Base-by-base conservation (phyloP, 352 stramenopile genomes). In the Phytophthora crassamura region DNA sequence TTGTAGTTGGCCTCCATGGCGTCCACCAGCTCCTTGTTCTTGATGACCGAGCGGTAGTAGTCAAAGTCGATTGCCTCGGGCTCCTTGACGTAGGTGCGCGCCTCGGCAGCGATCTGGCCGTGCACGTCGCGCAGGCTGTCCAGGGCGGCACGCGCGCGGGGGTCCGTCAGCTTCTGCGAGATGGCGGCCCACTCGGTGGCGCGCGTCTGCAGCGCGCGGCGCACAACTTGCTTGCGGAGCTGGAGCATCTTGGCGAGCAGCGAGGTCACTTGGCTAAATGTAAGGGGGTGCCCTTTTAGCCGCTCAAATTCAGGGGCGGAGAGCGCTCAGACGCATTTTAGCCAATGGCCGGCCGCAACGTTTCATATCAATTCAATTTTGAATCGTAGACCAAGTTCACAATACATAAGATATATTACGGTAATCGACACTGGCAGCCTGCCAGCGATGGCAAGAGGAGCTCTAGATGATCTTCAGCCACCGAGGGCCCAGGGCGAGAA, bases 21-120 rank as follows among this genome's bases (percentile, higher is more conserved):
- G 67, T 94, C 83, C 52, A 94, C 86, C 36, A 94, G 81, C 43
- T 93, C 84, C 79, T 94, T 94, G 83, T 94, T 93, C 82, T 93
- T 93, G 69, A 92, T 84, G 41, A 94, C 69, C 59, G 82, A 89
- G 68, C 84, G 85, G 76, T 94, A 94, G 78, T 94, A 85, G 43
- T 88, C 84, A 67, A 94, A 94, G 82, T 93, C 85, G 59, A 94
- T 94, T 33, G 84, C 67, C 65, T 94, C 82, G 7, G 86, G 86
- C 69, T 93, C 86, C 65, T 90, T 86, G 30, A 92, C 57, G 61
- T 76, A 93, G 56, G 79, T 55, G 52, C 85, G 84, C 15, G 84
- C 82, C 61, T 94, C 86, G 50, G 67, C 69, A 60, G 90, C 70
- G 68, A 94, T 88, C 74, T 93, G 80, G 64, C 82, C 84, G 73